Evolutionary conservation across 2,329 filamentous ascomycete species (phyloP).

Genomic region (Colletotrichum plurivorum): DNA sequence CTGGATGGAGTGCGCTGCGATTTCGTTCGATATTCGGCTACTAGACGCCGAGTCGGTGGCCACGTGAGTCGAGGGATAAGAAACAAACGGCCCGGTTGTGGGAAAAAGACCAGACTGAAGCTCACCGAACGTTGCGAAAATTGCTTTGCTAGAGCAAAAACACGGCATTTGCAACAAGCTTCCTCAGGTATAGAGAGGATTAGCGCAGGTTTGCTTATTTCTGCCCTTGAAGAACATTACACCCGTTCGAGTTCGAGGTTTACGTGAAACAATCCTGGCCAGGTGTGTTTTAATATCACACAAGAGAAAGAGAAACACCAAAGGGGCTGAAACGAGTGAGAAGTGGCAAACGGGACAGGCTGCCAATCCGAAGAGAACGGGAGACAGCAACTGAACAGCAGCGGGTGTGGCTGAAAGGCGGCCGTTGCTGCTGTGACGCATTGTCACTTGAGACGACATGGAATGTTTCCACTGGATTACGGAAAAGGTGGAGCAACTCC

Average conservation of each 20-base stretch:
- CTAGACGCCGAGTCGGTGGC: background rate
- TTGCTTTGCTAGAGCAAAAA: background rate
- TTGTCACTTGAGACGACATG: too few species aligned
- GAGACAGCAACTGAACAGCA: too few species aligned
- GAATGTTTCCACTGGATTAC: too few species aligned
- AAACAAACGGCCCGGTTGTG: slow-evolving; percentile 6
- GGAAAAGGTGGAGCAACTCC: too few species aligned
- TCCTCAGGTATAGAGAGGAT: background rate
- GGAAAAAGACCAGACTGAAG: background rate
- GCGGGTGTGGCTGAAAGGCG: too few species aligned
- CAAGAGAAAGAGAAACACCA: slow-evolving; percentile 7
- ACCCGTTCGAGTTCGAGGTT: background rate
- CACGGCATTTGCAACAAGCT: background rate
- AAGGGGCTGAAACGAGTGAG: slow-evolving; percentile 18
- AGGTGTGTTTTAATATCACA: slow-evolving; percentile 13
- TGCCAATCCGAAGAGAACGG: too few species aligned
- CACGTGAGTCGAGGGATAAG: slow-evolving; percentile 7
- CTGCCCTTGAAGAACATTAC: slow-evolving; percentile 3
- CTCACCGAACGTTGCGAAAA: background rate
- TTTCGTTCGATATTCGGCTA: background rate
- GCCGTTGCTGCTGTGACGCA: too few species aligned
- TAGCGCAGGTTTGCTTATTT: background rate
- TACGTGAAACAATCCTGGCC: slow-evolving; percentile 11
- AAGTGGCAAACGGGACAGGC: background rate
- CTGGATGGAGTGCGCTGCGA: background rate